A percentile compares a stretch with the other conserved stretches of the same genome.
Conservation (phyloP, 306 rosid species). For the Prinsepia uniflora region DNA sequence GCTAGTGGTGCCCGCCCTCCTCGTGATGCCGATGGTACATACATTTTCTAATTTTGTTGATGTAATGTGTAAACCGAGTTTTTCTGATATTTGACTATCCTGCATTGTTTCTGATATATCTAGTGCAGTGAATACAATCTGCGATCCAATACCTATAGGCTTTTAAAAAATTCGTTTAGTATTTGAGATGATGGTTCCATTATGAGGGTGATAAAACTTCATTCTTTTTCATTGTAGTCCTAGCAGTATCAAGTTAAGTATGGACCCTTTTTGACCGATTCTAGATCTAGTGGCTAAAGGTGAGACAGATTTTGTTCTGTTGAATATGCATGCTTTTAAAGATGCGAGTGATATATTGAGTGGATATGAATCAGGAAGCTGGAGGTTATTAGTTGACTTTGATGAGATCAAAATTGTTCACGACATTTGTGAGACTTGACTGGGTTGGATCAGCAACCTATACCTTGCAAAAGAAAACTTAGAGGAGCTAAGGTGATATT, state of each 20-base stretch:
- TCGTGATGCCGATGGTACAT: conserved; percentile 79
- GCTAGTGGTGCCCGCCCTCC: conserved; percentile 72
- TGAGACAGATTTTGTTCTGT: not conserved
- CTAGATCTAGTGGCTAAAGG: not conserved
- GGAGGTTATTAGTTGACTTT: not conserved
- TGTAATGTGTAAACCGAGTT: not conserved
- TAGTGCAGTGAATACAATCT: not conserved
- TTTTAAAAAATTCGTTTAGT: not conserved
- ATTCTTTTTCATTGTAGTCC: not conserved
- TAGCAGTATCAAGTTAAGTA: not conserved
- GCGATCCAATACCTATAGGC: not conserved
- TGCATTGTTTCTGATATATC: not conserved
- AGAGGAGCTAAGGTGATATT: not conserved
- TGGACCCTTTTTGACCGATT: not conserved
- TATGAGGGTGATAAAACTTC: not conserved
- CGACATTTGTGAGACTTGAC: not conserved
- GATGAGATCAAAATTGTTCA: conserved; percentile 1
- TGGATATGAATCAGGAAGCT: not conserved
- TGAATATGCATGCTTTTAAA: not conserved
- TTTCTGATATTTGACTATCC: not conserved
- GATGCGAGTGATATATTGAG: not conserved
- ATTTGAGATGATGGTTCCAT: not conserved
- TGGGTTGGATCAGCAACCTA: not conserved
- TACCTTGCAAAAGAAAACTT: not conserved
- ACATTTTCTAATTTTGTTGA: not conserved